A percentile compares a stretch with the other conserved stretches of the same genome.
Conservation (phyloP, 129 eudicot genomes). For the Arctium minus region DNA sequence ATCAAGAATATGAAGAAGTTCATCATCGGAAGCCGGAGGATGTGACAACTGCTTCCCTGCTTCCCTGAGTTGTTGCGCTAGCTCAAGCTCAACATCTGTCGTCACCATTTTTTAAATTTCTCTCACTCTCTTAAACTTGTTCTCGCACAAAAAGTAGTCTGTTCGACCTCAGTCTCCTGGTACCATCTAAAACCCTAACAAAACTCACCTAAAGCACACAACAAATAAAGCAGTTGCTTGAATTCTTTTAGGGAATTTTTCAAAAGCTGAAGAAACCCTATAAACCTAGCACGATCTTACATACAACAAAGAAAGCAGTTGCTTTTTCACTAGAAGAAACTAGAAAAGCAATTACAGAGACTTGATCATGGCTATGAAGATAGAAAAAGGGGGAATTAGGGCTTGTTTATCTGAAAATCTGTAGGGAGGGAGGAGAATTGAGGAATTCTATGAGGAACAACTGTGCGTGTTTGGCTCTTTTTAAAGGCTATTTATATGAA, state of each 20-base stretch:
- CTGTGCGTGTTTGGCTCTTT: conserved; percentile 8
- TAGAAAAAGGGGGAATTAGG: conserved; percentile 20
- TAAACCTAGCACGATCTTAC: conserved; percentile 3
- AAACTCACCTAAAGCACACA: conserved; percentile 9
- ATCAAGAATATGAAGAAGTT: conserved; percentile 71
- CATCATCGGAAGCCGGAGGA: conserved; percentile 45
- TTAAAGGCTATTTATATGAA: conserved; percentile 15
- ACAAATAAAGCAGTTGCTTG: neutral
- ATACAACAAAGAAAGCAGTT: neutral
- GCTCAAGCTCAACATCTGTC: conserved; percentile 31
- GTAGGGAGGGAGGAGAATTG: conserved; percentile 8
- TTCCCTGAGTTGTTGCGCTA: conserved; percentile 49
- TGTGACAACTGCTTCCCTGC: conserved; percentile 53
- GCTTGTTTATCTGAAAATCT: conserved; percentile 14
- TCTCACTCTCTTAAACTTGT: neutral
- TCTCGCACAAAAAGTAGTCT: neutral
- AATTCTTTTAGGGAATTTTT: neutral
- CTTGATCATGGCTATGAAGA: conserved; percentile 2
- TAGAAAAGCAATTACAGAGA: neutral
- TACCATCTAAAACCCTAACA: conserved; percentile 14
- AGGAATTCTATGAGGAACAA: conserved; percentile 10
- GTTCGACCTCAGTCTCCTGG: neutral
- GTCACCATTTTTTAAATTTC: conserved; percentile 18
- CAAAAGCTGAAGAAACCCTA: neutral
- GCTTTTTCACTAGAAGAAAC: conserved; percentile 1